A percentile compares a stretch with the other conserved stretches of the same genome.
These are phyloP conservation scores for Onygenales sp. DNA, from an alignment of 2,329 filamentous ascomycete genomes.

Conservation along the genomic window DNA sequence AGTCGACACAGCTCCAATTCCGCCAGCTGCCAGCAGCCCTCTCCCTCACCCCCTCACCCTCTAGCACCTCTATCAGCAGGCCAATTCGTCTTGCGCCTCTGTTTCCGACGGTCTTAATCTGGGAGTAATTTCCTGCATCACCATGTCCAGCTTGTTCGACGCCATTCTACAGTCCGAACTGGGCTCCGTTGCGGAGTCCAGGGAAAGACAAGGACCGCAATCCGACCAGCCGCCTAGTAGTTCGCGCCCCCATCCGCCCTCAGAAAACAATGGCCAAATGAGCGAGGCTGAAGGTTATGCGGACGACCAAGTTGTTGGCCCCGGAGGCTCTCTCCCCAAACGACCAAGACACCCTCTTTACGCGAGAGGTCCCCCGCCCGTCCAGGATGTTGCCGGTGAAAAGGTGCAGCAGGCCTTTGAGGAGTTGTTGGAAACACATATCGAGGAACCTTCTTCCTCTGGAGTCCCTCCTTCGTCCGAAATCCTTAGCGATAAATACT, in stretches of 20 bases:
- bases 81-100: background rate
- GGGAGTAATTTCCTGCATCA: conserved; percentile 3
- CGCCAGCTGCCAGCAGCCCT: conserved; percentile 12
- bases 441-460: conserved; percentile 48
- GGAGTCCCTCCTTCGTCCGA: conserved; percentile 45
- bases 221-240: conserved; percentile 38
- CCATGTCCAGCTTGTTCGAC: conserved; percentile 34
- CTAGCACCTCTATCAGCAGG: background rate
- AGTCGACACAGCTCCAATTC: conserved; percentile 10
- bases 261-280: conserved; percentile 41
- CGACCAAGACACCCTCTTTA: conserved; percentile 40
- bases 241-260: conserved; percentile 44
- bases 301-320: conserved; percentile 53
- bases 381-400: conserved; percentile 53
- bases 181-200: conserved; percentile 23
- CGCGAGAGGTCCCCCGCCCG: conserved; percentile 45
- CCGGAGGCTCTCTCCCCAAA: conserved; percentile 39
- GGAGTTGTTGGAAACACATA: conserved; percentile 52
- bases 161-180: conserved; percentile 33
- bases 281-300: conserved; percentile 51
- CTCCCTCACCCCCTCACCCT: background rate
- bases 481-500: conserved; percentile 53
- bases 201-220: conserved; percentile 19
- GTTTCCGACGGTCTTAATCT: background rate
- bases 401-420: conserved; percentile 54